Base-by-base conservation (phyloP, 176 grass and related monocot species). In the Microstegium vimineum region DNA sequence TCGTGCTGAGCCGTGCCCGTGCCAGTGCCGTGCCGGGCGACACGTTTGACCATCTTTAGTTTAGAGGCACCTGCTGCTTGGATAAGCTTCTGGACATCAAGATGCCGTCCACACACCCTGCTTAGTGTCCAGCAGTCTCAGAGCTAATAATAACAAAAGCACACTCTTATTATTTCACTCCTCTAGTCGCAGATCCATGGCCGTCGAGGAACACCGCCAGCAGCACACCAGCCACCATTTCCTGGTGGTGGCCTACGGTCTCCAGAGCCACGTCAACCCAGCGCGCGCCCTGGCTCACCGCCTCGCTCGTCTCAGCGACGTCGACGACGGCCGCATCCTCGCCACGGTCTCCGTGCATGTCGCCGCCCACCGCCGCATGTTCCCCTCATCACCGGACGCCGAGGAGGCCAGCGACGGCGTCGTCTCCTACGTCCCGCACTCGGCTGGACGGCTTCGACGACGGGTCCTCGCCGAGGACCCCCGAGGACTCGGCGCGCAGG, bases 401-500 rank as follows among this genome's bases (percentile, higher is more conserved):
- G 42, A 45, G 9, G n/a, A 23, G 4, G 34, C 60, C 73, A 46
- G 35, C 66, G 80, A 86, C 75, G 74, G 80, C 31, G 37, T 83
- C 23, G 17, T 90, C 74, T 70, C 61, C 23, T 90, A 83, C 35
- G 10, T 41, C 2, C 84, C 84, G 10, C 52, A 69, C 61, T 80
- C 75, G 31, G n/a, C n/a, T n/a, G n/a, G 80, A 90, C 23, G 80
- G 89, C 62, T 33, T 36, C 40, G 73, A 77, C 15, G 54, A 82
- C 74, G 42, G 23, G 22, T 46, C 31, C 12, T 17, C 4, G 40
- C 28, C 76, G 18, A 34, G 3, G 1, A 18, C 8, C 8, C 27
- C 27, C 11, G 38, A 66, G 16, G 40, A 66, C 16, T 23, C 10
- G 62, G 61, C 27, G 0, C 62, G 26, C 18, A 14, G 17, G 5